Conservation (phyloP, 352 stramenopile species). For the Phytophthora pluvialis region DNA sequence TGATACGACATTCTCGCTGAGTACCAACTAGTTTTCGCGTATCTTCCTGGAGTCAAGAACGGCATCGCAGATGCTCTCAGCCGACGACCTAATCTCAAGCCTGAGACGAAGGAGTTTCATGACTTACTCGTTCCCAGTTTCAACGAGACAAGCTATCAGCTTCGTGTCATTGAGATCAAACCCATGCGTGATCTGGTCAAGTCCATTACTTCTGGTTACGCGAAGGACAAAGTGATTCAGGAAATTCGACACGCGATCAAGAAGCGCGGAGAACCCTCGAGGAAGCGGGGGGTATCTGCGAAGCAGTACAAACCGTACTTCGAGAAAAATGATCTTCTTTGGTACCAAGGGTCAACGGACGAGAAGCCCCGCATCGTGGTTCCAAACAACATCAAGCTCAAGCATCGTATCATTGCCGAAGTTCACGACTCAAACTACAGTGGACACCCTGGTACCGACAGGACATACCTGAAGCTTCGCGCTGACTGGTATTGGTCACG, state of each 20-base stretch:
- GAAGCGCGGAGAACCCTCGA: background rate
- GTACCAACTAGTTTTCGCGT: conserved; percentile 23
- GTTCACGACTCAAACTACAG: no score
- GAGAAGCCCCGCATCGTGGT: background rate
- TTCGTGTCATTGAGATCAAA: conserved; percentile 1
- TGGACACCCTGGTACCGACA: background rate
- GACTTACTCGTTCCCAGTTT: conserved; percentile 19
- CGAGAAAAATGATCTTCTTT: conserved; percentile 2
- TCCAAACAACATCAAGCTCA: conserved; percentile 1
- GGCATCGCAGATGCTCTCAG: conserved; percentile 13
- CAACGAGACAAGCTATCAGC: conserved; percentile 17
- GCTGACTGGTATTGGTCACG: conserved; percentile 8
- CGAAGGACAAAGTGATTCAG: conserved; percentile 10
- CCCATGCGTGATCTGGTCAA: conserved; percentile 7
- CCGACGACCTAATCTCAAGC: conserved; percentile 9
- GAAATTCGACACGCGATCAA: conserved; percentile 9
- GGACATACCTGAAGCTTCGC: conserved; percentile 8
- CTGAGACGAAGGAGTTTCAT: conserved; percentile 22
- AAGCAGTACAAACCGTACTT: conserved; percentile 16
- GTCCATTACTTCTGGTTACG: conserved; percentile 5
- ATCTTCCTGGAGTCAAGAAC: conserved; percentile 25
- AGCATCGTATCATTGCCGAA: conserved; percentile 8
- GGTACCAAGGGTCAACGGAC: background rate
- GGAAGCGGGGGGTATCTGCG: background rate
- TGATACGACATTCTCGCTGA: conserved; percentile 27